Evolutionary conservation across 148 eudicot species (phyloP), one percentile per base, ranked within the genome.

Genomic region (Polygonum aviculare): DNA sequence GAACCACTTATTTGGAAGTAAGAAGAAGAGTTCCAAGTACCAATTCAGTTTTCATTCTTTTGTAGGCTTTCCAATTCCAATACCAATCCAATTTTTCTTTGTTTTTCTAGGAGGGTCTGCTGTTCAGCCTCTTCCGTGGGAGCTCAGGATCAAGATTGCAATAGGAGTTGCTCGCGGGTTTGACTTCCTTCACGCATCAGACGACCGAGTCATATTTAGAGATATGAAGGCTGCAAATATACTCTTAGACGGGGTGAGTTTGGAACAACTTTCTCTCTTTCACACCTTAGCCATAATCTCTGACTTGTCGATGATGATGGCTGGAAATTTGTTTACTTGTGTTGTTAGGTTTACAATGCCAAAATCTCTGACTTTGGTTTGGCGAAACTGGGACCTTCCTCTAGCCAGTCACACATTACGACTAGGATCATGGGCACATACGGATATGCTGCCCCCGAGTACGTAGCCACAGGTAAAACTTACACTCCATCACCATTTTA

Each of bases 381-480:
- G 50, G 98, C 94, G 1, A 93, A 86, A 76, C 4, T 87, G 75
- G 97, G 93, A 39, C 97, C 98, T 50, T 78, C 90, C 6, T 88
- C 80, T 26, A 85, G 90, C 79, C 88, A 83, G 18, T 83, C 93
- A 3, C 93, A 93, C 60, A 87, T 91, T 35, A 77, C 98, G 33
- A 93, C 98, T 62, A 82, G 87, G 60, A 84, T 93, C 38, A 86
- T 93, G 85, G 98, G 98, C 54, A 87, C 93, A 16, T 75, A 82
- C 60, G 98, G 98, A n/a, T 93, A 91, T 74, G 93, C 94, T 40
- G 98, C 98, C 59, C 98, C 98, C 0, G 94, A 93, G 74, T 93
- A 93, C 72, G 83, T 93, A 57, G 88, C 93, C 74, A 93, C 98
- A 81, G 97, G 97, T 92, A 87, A 78, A 5, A 52, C 50, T 11